These are phyloP conservation scores for Scenedesmus sp. DNA, from an alignment of 163 green algal species.

Conservation along the genomic window DNA sequence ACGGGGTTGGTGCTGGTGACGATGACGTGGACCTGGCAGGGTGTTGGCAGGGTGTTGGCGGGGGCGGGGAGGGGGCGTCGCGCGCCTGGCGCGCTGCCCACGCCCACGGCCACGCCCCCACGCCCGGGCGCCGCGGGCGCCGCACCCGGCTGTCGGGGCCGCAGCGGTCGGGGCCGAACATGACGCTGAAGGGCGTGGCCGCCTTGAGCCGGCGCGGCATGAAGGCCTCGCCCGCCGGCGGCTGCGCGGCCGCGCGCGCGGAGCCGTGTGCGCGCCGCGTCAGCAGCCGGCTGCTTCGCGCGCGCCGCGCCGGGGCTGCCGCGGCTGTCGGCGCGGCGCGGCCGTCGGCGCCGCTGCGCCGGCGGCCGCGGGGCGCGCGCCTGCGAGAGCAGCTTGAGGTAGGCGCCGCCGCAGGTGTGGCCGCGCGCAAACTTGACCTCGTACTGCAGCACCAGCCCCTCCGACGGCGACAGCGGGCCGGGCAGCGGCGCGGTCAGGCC, in stretches of 20 bases:
- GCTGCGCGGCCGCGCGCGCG: neutral
- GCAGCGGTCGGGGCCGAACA: conserved; percentile 98
- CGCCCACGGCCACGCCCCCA: neutral
- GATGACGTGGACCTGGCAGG: conserved; percentile 46
- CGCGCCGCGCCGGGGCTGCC: no score
- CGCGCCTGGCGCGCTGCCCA: no score
- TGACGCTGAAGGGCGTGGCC: conserved; percentile 88
- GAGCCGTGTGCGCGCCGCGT: neutral
- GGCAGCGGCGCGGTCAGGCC: conserved; percentile 69
- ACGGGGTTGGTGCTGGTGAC: conserved; percentile 11
- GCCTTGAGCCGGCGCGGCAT: conserved; percentile 68
- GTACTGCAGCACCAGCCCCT: conserved; percentile 87
- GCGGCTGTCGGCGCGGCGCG: no score
- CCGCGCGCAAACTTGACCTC: conserved; percentile 77
- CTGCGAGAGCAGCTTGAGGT: conserved; percentile 92
- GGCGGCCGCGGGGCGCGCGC: no score
- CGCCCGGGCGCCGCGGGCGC: neutral
- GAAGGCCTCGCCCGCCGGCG: conserved; percentile 68
- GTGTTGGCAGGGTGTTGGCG: no score
- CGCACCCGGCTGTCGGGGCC: conserved; percentile 80
- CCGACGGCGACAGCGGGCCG: conserved; percentile 65
- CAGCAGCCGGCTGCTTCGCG: neutral
- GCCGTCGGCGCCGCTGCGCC: no score
- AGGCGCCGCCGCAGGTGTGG: conserved; percentile 88
- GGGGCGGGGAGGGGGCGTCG: no score